A percentile compares a stretch with the other conserved stretches of the same genome.
Conservation (phyloP, 1,284 basidiomycete species). For the Pascua guehoae region DNA sequence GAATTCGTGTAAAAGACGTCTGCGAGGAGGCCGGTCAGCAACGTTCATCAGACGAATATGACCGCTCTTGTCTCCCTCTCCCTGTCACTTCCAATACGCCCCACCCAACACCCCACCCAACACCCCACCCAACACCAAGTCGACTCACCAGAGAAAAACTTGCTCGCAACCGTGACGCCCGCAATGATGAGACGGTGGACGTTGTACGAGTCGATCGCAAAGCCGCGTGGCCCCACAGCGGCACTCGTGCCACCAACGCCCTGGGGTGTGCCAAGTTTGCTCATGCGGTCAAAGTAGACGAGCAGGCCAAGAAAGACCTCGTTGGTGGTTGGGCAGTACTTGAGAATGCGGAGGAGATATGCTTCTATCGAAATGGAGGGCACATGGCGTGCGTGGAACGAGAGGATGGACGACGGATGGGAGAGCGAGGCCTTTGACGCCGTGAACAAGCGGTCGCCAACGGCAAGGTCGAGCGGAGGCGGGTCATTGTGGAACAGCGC, state of each 20-base stretch:
- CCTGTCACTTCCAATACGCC: background rate
- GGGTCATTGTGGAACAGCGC: conserved; percentile 31
- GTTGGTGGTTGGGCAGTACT: conserved; percentile 97
- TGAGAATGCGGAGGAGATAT: conserved; percentile 90
- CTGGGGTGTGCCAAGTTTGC: conserved; percentile 41
- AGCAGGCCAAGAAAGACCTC: conserved; percentile 92
- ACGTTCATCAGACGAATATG: background rate
- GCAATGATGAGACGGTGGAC: conserved; percentile 95
- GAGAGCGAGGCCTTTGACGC: conserved; percentile 74
- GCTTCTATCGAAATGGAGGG: conserved; percentile 92
- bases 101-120: background rate
- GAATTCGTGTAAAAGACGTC: conserved; percentile 99
- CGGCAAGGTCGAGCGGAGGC: conserved; percentile 48
- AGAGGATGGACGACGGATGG: conserved; percentile 76
- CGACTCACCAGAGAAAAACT: conserved; percentile 76
- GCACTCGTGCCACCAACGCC: conserved; percentile 34
- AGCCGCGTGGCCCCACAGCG: conserved; percentile 53
- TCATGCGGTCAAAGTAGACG: conserved; percentile 91
- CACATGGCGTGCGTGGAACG: conserved; percentile 93
- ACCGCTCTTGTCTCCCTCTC: background rate
- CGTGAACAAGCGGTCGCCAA: conserved; percentile 47
- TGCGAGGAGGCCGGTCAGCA: conserved; percentile 11
- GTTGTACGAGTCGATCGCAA: conserved; percentile 96
- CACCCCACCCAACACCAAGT: background rate
- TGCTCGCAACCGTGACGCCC: conserved; percentile 95